phyloP scores from a whole-genome alignment of 345 rosid genomes.

The Populus alba region DNA sequence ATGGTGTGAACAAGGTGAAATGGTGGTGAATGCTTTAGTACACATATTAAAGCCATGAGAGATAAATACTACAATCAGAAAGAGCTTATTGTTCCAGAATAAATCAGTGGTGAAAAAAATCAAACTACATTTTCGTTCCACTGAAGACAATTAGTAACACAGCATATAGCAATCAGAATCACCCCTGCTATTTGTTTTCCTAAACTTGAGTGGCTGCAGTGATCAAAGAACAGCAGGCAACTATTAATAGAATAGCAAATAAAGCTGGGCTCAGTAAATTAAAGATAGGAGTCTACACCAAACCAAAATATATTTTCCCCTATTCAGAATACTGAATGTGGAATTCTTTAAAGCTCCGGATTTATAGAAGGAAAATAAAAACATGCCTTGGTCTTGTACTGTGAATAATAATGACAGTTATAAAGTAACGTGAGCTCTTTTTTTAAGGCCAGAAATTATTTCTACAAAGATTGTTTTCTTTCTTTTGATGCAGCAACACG shows the following conservation, averaged over 20 bases:
- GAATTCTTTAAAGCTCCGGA: not conserved
- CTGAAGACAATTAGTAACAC: not conserved
- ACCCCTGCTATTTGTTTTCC: not conserved
- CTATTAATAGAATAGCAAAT: not conserved
- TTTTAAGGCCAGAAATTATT: not conserved
- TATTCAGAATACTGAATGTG: not conserved
- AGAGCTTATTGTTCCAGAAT: not conserved
- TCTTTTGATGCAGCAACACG: not conserved
- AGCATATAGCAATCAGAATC: not conserved
- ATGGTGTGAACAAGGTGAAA: not conserved
- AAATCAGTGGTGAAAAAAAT: not conserved
- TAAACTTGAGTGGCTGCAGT: not conserved
- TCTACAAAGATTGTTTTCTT: not conserved
- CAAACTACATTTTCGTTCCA: not conserved
- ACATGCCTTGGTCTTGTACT: not conserved
- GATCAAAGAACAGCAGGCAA: not conserved
- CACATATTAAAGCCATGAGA: not conserved
- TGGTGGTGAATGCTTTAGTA: not conserved
- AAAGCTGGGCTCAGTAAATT: not conserved
- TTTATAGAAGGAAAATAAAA: not conserved
- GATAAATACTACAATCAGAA: not conserved
- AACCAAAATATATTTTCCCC: not conserved
- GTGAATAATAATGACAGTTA: not conserved
- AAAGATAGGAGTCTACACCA: not conserved
- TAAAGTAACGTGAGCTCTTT: not conserved